These are phyloP conservation scores for Parmales sp. DNA, from an alignment of 108 stramenopile genomes.

Conservation along the genomic window DNA sequence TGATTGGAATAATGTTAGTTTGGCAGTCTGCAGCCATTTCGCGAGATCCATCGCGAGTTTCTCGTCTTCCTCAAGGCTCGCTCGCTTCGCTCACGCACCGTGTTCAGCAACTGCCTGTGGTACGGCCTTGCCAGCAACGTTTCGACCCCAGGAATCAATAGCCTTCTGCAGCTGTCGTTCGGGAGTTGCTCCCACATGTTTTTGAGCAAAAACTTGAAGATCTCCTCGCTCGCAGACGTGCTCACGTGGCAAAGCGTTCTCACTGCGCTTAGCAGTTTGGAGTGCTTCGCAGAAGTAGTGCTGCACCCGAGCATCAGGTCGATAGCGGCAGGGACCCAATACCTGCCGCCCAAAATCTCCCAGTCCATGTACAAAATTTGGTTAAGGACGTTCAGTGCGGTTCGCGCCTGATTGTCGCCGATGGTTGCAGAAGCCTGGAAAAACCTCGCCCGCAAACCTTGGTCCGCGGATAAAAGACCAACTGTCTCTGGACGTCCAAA, in stretches of 20 bases:
- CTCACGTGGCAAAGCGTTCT: conserved; percentile 45
- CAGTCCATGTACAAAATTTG: conserved; percentile 52
- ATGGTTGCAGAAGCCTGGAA: neutral
- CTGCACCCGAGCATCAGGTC: conserved; percentile 48
- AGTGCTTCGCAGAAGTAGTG: too few relatives aligned
- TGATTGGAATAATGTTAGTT: too few relatives aligned
- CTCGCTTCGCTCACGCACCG: conserved; percentile 8
- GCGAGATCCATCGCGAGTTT: too few relatives aligned
- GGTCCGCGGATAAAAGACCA: neutral
- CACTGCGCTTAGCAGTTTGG: too few relatives aligned
- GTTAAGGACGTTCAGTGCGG: conserved; percentile 32
- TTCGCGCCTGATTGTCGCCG: conserved; percentile 15
- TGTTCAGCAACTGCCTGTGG: conserved; percentile 54
- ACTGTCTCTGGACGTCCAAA: neutral
- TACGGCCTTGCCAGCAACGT: conserved; percentile 48
- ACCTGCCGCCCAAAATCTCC: conserved; percentile 50
- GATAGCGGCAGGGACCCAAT: conserved; percentile 54
- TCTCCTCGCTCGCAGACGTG: too few relatives aligned
- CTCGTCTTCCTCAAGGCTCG: neutral
- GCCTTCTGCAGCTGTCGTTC: conserved; percentile 28
- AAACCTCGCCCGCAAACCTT: neutral
- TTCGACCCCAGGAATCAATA: conserved; percentile 44
- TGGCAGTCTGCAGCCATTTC: too few relatives aligned
- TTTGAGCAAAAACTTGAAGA: conserved; percentile 37
- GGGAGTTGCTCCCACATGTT: conserved; percentile 43